Evolutionary conservation across 2,329 filamentous ascomycete genomes (phyloP), one percentile per base, ranked within the genome.

Genomic region (Stemphylium beticola): DNA sequence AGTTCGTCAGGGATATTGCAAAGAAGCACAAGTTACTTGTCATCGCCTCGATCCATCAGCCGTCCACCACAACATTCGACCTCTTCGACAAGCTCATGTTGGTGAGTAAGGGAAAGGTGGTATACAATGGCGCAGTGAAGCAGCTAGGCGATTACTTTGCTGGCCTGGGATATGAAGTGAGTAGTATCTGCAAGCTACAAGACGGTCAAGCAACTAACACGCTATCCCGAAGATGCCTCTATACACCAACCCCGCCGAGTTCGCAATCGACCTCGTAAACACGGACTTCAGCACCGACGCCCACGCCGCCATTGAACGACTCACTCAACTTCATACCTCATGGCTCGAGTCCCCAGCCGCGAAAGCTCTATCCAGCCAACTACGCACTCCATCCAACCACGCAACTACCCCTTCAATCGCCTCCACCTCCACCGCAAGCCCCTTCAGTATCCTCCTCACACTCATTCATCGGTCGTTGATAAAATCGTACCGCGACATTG

Each of bases 41-140:
- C 26, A 86, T 96, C 55, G 89, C 89, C 4, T 91, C 88, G 34
- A 95, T 96, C 57, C 92, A 96, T 71, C 92, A 96, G 69, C 92
- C 92, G 0, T 93, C 90, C 0, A 90, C 90, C 0, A 83, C 87
- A 0, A 93, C 89, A 0, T 96, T 92, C 65, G 83, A 88, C 58
- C 83, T 92, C 11, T 96, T 96, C 63, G 91, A 96, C 71, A 91
- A 90, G 70, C 78, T 96, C 0, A 78, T 91, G 33, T 81, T 96
- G 1, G 80, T 96, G 0, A 92, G 90, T 0, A 78, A 78, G 3
- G 91, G 91, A 15, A 84, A 82, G 51, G 85, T 87, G 0, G 88
- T 87, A 60, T 96, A 92, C 74, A 91, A 88, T 60, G 92, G 91
- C 0, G 78, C 85, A 0, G 78, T 91, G 1, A 58, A 72, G 7